These are phyloP conservation scores for Boletus rex-veris DNA, from an alignment of 768 basidiomycete genomes.

Conservation along the genomic window DNA sequence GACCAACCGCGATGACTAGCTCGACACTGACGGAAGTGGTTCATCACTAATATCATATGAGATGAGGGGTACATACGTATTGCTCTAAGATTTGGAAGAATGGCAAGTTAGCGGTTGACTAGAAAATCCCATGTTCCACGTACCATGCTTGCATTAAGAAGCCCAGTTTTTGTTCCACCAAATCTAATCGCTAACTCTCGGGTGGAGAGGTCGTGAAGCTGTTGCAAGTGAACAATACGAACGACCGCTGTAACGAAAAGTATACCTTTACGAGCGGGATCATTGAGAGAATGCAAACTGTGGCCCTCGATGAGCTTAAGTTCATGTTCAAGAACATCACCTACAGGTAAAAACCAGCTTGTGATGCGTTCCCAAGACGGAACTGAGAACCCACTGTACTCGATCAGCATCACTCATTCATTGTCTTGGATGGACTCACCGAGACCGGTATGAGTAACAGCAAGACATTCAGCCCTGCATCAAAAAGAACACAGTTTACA, in stretches of 20 bases:
- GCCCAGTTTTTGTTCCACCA: slow-evolving; percentile 72
- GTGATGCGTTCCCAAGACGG: slow-evolving; percentile 45
- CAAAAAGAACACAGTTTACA: background rate
- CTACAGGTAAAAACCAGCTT: slow-evolving; percentile 61
- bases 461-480: slow-evolving; percentile 66
- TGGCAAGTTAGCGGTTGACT: slow-evolving; percentile 1
- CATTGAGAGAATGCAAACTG: slow-evolving; percentile 67
- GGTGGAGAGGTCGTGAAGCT: slow-evolving; percentile 78
- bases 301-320: background rate
- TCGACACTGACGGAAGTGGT: slow-evolving; percentile 41
- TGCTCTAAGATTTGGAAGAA: slow-evolving; percentile 45
- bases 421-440: slow-evolving; percentile 37
- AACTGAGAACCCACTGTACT: slow-evolving; percentile 53
- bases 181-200: slow-evolving; percentile 70
- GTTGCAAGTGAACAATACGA: slow-evolving; percentile 4
- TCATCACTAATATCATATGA: background rate
- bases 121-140: slow-evolving; percentile 11
- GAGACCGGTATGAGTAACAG: slow-evolving; percentile 64
- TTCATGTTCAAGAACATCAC: slow-evolving; percentile 18
- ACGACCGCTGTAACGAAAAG: background rate
- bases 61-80: slow-evolving; percentile 47
- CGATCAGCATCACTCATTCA: background rate
- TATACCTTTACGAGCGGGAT: slow-evolving; percentile 74
- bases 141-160: slow-evolving; percentile 81
- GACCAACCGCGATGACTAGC: slow-evolving; percentile 67